phyloP scores from a whole-genome alignment of 2,329 filamentous ascomycete genomes.

The Monosporascus ibericus region DNA sequence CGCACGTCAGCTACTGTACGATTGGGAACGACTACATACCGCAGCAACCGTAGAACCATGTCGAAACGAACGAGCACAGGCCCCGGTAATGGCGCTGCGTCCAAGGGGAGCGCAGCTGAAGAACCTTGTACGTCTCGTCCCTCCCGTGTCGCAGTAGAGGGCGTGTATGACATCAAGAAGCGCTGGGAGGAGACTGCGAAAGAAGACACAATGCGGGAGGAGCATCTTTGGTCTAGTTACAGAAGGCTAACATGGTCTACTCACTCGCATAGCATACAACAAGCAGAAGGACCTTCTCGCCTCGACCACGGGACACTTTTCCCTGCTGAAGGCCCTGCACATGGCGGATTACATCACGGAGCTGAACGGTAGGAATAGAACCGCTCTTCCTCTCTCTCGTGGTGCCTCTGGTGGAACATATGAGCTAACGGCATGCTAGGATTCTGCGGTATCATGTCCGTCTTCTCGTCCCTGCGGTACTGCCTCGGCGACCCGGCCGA shows the following conservation, averaged over 20 bases:
- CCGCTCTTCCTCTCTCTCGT: neutral
- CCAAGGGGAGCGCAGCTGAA: slow-evolving; percentile 34
- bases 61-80: slow-evolving; percentile 53
- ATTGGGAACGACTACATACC: neutral
- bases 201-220: too few species aligned
- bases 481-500: slow-evolving; percentile 66
- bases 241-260: neutral
- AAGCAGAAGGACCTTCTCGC: slow-evolving; percentile 72
- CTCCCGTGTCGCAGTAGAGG: neutral
- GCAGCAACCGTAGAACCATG: slow-evolving; percentile 37
- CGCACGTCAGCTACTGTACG: neutral
- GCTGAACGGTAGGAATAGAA: slow-evolving; percentile 55
- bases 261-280: slow-evolving; percentile 48
- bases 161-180: too few species aligned
- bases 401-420: too few species aligned
- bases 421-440: slow-evolving; percentile 36
- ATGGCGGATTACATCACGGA: slow-evolving; percentile 80
- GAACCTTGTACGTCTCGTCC: slow-evolving; percentile 33
- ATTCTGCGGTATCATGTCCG: slow-evolving; percentile 87
- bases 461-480: slow-evolving; percentile 93
- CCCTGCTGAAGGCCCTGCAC: slow-evolving; percentile 62
- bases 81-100: slow-evolving; percentile 40
- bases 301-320: slow-evolving; percentile 67
- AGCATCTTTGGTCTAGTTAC: too few species aligned
- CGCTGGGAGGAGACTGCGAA: too few species aligned